Evolutionary conservation across 2,329 filamentous ascomycete species (phyloP).

Genomic region (Ceratocystis cubensis): DNA sequence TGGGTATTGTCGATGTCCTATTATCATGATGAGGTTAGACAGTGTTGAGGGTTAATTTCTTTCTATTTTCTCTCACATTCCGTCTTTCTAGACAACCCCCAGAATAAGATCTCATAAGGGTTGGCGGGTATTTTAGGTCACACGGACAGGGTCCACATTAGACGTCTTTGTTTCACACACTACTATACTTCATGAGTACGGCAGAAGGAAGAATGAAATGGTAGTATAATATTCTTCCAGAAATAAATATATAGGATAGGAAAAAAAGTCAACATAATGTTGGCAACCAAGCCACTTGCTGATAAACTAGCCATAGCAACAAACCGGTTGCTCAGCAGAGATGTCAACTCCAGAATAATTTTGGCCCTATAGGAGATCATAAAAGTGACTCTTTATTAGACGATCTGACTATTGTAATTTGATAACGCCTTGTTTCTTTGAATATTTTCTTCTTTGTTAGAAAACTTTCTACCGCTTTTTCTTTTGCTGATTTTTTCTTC

Average conservation of each 20-base stretch:
- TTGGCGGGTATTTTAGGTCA: neutral
- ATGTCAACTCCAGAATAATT: neutral
- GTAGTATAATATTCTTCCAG: neutral
- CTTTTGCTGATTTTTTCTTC: neutral
- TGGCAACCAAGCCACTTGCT: neutral
- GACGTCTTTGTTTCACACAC: conserved; percentile 3
- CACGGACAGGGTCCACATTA: neutral
- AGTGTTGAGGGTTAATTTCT: no score
- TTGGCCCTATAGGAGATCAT: neutral
- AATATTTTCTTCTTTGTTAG: neutral
- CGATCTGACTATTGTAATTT: neutral
- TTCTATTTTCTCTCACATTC: neutral
- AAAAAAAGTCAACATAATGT: neutral
- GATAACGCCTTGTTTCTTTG: neutral
- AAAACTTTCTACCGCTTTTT: neutral
- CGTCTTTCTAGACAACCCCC: neutral
- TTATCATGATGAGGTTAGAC: no score
- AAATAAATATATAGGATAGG: neutral
- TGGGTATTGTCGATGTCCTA: neutral
- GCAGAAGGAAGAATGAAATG: neutral
- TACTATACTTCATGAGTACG: neutral
- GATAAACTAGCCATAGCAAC: neutral
- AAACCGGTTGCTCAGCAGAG: neutral
- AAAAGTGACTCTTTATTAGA: neutral
- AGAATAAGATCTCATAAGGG: neutral